Evolutionary conservation across 345 rosid genomes (phyloP), one percentile per base, ranked within the genome.

Genomic region (Zanthoxylum bungeanum): DNA sequence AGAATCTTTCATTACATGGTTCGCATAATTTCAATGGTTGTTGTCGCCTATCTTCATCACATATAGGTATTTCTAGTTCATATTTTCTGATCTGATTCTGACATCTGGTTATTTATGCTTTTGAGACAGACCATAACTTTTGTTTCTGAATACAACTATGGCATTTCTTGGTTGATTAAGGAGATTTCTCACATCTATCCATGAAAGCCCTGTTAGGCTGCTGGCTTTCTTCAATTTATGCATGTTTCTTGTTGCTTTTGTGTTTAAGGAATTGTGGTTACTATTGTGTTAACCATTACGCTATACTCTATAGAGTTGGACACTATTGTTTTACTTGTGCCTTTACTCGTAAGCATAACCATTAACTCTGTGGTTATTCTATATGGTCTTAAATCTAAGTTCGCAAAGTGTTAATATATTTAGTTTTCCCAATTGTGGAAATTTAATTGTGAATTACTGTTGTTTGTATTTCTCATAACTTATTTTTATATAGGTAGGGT

Each of bases 201-300:
- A 12, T 47, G 61, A 70, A 17, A 63, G 44, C n/a, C 49, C 58
- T 51, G 37, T 50, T 21, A 60, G 61, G 53, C 10, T 37, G 66
- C 22, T 60, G 36, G 47, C 27, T 58, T 14, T 42, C 3, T 10
- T 16, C 19, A 33, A 28, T 57, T 30, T 16, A 12, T 21, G 12
- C 21, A 10, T 33, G 12, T 51, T 2, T 16, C 19, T 36, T 16
- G 50, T 56, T 33, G 22, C 7, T 22, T 21, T 40, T 57, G 27
- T 34, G 8, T 21, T 9, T 33, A 22, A 36, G 61, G 60, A 59
- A 33, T n/a, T 62, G 30, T 36, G 5, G 11, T 58, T 36, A 12
- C 40, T 73, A 12, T 12, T 9, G 64, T 64, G 5, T 60, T 65
- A 28, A 30, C 44, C 50, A 27, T 42, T 19, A 22, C 21, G 55